Percentiles rank a stretch among this genome's conserved stretches.
These are phyloP conservation scores for Huntiella moniliformis DNA, from an alignment of 2,329 filamentous ascomycete species.

Conservation along the genomic window DNA sequence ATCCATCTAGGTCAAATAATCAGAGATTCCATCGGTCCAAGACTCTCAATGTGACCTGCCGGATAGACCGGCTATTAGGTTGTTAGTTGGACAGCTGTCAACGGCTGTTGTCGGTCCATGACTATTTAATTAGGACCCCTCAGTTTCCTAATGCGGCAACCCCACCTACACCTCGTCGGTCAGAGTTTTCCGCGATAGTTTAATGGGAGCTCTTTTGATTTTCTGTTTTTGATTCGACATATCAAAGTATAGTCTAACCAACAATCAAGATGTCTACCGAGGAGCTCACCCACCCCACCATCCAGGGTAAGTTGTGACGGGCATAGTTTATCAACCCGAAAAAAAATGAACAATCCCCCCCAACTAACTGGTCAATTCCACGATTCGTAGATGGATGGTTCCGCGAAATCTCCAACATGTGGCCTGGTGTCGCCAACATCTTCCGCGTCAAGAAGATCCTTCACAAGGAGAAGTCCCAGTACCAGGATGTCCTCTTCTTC, in stretches of 20 bases:
- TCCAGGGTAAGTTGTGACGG: conserved; percentile 30
- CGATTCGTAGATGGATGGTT: conserved; percentile 82
- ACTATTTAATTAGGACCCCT: neutral
- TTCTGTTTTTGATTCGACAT: neutral
- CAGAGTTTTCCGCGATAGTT: neutral
- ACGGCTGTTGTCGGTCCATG: too few species aligned
- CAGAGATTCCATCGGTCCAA: too few species aligned
- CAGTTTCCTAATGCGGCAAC: neutral
- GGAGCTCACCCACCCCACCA: conserved; percentile 37
- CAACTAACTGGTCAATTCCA: conserved; percentile 6
- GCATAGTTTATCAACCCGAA: neutral
- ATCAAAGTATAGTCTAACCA: neutral
- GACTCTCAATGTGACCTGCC: too few species aligned
- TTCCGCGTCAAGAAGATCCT: conserved; percentile 94
- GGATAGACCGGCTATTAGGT: too few species aligned
- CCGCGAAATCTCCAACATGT: conserved; percentile 97
- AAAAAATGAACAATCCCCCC: neutral
- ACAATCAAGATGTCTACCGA: conserved; percentile 21
- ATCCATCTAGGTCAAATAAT: too few species aligned
- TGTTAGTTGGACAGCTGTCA: too few species aligned
- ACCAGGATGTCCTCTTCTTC: conserved; percentile 98
- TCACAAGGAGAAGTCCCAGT: conserved; percentile 98
- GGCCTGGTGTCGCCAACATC: conserved; percentile 98
- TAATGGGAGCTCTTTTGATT: neutral
- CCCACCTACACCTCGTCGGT: neutral